Conservation (phyloP, 306 rosid species). For the Cicer bijugum region DNA sequence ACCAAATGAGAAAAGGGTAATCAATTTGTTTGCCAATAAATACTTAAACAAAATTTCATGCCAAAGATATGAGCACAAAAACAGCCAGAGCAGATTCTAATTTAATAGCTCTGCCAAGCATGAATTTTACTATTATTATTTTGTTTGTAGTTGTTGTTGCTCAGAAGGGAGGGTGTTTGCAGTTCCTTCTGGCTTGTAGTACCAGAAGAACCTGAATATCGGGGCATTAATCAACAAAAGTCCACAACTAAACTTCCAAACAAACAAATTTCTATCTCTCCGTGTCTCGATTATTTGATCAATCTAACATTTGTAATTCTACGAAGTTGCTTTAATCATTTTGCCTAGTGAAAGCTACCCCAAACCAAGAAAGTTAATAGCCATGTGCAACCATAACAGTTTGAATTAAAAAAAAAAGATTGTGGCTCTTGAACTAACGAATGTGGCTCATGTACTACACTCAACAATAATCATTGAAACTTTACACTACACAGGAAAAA, state of each 20-base stretch:
- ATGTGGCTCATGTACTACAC: slow-evolving; percentile 16
- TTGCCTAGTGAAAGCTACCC: background rate
- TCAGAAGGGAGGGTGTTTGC: slow-evolving; percentile 20
- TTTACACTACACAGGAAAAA: background rate
- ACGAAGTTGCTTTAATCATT: slow-evolving; percentile 17
- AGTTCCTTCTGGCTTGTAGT: slow-evolving; percentile 1
- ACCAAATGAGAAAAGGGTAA: slow-evolving; percentile 36
- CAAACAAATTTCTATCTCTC: slow-evolving; percentile 2
- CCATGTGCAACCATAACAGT: slow-evolving; percentile 20
- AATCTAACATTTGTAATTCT: slow-evolving; percentile 1
- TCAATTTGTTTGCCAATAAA: slow-evolving; percentile 28
- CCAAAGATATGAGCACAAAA: slow-evolving; percentile 19
- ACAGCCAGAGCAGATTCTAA: slow-evolving; percentile 11
- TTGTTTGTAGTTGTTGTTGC: slow-evolving; percentile 1
- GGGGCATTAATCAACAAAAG: slow-evolving; percentile 25
- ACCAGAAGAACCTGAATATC: background rate
- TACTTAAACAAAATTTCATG: slow-evolving; percentile 29
- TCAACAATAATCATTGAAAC: slow-evolving; percentile 6
- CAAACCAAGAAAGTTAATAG: slow-evolving; percentile 30
- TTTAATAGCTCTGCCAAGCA: slow-evolving; percentile 29
- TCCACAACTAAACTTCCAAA: slow-evolving; percentile 6
- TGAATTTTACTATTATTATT: background rate
- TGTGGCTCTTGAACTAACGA: background rate
- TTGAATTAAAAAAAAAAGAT: background rate
- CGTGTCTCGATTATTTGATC: slow-evolving; percentile 2